Conservation (phyloP, 129 eudicot species). For the Apium graveolens region DNA sequence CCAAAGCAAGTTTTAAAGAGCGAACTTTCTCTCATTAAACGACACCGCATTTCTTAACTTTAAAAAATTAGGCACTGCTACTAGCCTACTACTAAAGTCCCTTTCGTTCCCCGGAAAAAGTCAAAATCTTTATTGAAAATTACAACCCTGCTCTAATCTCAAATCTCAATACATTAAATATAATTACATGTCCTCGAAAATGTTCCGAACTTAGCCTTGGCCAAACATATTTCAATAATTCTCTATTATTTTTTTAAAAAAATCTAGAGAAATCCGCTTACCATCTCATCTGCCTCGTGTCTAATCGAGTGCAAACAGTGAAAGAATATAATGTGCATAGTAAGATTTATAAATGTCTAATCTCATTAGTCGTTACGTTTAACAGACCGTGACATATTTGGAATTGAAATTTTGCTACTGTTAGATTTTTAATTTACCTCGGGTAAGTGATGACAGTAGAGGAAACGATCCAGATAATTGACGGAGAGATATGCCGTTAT, state of each 20-base stretch:
- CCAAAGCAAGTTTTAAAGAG: neutral
- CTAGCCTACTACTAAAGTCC: neutral
- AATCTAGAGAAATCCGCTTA: too few relatives aligned
- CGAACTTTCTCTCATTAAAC: neutral
- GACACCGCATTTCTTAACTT: neutral
- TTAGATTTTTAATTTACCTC: slow-evolving; percentile 30
- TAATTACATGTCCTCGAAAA: neutral
- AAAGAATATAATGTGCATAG: neutral
- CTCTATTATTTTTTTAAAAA: too few relatives aligned
- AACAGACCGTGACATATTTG: neutral
- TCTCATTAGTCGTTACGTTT: neutral
- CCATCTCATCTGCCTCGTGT: too few relatives aligned
- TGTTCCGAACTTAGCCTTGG: neutral
- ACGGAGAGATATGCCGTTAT: slow-evolving; percentile 89
- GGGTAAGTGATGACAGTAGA: slow-evolving; percentile 59
- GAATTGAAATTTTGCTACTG: slow-evolving; percentile 5
- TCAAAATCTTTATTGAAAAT: neutral
- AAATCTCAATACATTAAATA: neutral
- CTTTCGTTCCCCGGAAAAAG: neutral
- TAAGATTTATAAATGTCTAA: too few relatives aligned
- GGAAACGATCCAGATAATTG: slow-evolving; percentile 83
- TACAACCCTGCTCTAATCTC: neutral
- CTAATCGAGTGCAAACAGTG: neutral
- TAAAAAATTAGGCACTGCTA: neutral
- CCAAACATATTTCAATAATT: neutral